These are phyloP conservation scores for Alternaria viburni DNA, from an alignment of 2,329 filamentous ascomycete species.

Conservation along the genomic window DNA sequence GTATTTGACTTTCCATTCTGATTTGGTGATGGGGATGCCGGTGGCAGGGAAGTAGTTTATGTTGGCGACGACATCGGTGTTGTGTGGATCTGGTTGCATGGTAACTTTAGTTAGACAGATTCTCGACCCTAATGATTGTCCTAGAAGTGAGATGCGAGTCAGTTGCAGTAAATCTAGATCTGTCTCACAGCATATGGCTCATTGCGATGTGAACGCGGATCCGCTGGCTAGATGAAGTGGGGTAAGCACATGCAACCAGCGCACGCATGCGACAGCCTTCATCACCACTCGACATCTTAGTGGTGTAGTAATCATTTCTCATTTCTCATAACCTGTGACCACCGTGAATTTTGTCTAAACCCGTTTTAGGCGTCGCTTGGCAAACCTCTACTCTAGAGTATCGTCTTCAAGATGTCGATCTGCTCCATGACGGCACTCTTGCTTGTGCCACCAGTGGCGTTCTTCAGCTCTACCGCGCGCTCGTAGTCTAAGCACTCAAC, in stretches of 20 bases:
- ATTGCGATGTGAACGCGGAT: neutral
- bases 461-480: slow-evolving; percentile 78
- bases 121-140: neutral
- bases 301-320: slow-evolving; percentile 2
- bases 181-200: accelerated
- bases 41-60: slow-evolving; percentile 28
- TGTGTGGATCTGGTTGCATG: neutral
- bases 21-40: slow-evolving; percentile 16
- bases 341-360: neutral
- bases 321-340: neutral
- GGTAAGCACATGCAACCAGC: neutral
- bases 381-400: slow-evolving; percentile 30
- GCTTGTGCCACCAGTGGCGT: slow-evolving; percentile 79
- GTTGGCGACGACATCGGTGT: slow-evolving; percentile 17
- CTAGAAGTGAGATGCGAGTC: neutral
- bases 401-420: slow-evolving; percentile 60
- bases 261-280: neutral
- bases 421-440: slow-evolving; percentile 70
- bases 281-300: neutral
- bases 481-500: slow-evolving; percentile 78
- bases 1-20: slow-evolving; percentile 20
- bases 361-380: neutral
- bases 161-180: neutral
- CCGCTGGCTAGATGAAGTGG: slow-evolving; percentile 4
- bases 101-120: neutral